phyloP scores from a whole-genome alignment of 169 alveolate genomes.

The Eimeria acervulina region DNA sequence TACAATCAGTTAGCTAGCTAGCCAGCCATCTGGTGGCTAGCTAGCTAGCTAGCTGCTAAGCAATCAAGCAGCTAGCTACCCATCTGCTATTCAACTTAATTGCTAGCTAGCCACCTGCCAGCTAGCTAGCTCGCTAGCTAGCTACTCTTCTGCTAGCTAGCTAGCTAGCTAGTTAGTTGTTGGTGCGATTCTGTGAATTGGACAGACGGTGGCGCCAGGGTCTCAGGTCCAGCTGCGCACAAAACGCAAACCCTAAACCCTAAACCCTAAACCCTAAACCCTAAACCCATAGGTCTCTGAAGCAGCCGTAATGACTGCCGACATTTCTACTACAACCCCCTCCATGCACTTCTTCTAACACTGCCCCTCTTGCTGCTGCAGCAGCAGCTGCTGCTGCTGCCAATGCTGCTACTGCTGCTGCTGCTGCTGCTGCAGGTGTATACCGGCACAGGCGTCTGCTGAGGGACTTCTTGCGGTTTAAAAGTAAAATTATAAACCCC shows the following conservation, averaged over 20 bases:
- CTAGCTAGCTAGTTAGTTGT: neutral
- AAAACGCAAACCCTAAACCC: constrained; percentile 29
- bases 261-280: constrained; percentile 45
- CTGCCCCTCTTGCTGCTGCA: constrained; percentile 8
- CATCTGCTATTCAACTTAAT: too few species aligned
- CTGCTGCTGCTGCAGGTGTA: neutral
- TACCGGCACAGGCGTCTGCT: constrained; percentile 19
- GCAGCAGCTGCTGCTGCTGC: neutral
- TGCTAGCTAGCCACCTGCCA: neutral
- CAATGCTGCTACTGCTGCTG: constrained; percentile 5
- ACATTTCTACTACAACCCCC: neutral
- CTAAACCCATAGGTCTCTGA: neutral
- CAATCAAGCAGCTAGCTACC: neutral
- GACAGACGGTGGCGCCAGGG: constrained; percentile 44
- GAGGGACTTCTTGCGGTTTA: constrained; percentile 73
- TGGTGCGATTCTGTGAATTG: neutral
- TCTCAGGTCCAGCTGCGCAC: constrained; percentile 21
- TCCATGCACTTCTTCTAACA: too few species aligned
- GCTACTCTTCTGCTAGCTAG: neutral
- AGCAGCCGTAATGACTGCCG: neutral
- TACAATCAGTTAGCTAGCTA: neutral
- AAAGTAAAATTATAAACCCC: constrained; percentile 31
- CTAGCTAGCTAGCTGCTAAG: neutral
- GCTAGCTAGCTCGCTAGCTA: neutral
- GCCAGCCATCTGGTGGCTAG: neutral